phyloP scores from a whole-genome alignment of 768 basidiomycete genomes.

The Xerocomellus dryophilus region DNA sequence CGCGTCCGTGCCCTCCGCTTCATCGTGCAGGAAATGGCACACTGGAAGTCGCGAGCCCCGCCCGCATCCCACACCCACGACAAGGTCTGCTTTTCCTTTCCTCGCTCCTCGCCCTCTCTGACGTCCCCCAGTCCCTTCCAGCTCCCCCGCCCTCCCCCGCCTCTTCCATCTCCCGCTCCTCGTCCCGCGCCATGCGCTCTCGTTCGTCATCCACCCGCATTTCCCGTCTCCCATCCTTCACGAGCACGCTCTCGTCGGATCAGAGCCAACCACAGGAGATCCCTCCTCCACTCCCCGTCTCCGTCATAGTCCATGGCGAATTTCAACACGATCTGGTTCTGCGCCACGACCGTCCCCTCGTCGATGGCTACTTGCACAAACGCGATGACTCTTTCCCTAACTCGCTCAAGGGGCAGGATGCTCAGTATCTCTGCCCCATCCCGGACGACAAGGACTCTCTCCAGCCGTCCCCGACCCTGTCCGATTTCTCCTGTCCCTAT shows the following conservation, averaged over 20 bases:
- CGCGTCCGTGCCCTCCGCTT: slow-evolving; percentile 35
- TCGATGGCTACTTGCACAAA: slow-evolving; percentile 12
- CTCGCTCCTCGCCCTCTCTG: background rate
- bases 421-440: slow-evolving; percentile 10
- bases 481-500: slow-evolving; percentile 25
- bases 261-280: slow-evolving; percentile 30
- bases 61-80: background rate
- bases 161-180: slow-evolving; percentile 26
- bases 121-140: slow-evolving; percentile 16
- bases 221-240: slow-evolving; percentile 33
- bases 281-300: slow-evolving; percentile 26
- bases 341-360: slow-evolving; percentile 10
- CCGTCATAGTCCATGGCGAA: slow-evolving; percentile 31
- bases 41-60: slow-evolving; percentile 17
- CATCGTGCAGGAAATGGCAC: slow-evolving; percentile 37
- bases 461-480: slow-evolving; percentile 28
- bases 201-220: slow-evolving; percentile 31
- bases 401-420: slow-evolving; percentile 18
- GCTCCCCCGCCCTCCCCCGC: slow-evolving; percentile 28
- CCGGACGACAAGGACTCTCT: slow-evolving; percentile 28
- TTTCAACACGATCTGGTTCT: slow-evolving; percentile 26
- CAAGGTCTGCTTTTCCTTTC: slow-evolving; percentile 6
- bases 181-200: slow-evolving; percentile 28
- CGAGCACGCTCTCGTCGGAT: slow-evolving; percentile 33
- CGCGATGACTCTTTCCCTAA: slow-evolving; percentile 14